These are phyloP conservation scores for Kurtzmaniella quercitrusa DNA, from an alignment of 1,139 yeast genomes.

Conservation along the genomic window DNA sequence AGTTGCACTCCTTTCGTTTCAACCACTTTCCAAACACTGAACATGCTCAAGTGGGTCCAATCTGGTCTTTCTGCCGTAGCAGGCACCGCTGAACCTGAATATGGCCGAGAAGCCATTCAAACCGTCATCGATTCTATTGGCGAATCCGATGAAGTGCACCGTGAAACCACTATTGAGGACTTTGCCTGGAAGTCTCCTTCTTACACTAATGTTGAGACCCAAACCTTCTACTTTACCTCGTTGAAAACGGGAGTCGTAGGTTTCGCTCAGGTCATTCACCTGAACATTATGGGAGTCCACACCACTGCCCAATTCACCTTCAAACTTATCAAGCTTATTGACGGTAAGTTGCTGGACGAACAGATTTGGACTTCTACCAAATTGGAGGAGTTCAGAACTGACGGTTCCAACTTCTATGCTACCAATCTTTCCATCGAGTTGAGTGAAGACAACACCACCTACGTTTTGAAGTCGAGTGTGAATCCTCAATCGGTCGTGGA, in stretches of 20 bases:
- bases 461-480: constrained; percentile 61
- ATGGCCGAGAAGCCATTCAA: constrained; percentile 87
- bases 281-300: constrained; percentile 83
- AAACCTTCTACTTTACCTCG: constrained; percentile 79
- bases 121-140: constrained; percentile 66
- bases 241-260: constrained; percentile 65
- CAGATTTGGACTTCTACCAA: constrained; percentile 86
- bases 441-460: constrained; percentile 49
- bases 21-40: too few relatives aligned
- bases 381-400: constrained; percentile 70
- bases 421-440: constrained; percentile 62
- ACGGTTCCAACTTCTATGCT: constrained; percentile 81
- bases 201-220: constrained; percentile 91
- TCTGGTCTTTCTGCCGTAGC: constrained; percentile 90
- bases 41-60: constrained; percentile 81
- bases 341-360: constrained; percentile 36
- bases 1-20: not conserved
- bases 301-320: constrained; percentile 95
- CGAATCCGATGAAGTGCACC: constrained; percentile 35
- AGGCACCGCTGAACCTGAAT: constrained; percentile 96
- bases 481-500: constrained; percentile 72
- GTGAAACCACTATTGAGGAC: constrained; percentile 58
- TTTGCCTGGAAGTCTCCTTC: constrained; percentile 71
- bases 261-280: constrained; percentile 91
- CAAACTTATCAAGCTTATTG: constrained; percentile 56